These are phyloP conservation scores for Fusarium sp. DNA, from an alignment of 2,329 filamentous ascomycete genomes.

Conservation along the genomic window DNA sequence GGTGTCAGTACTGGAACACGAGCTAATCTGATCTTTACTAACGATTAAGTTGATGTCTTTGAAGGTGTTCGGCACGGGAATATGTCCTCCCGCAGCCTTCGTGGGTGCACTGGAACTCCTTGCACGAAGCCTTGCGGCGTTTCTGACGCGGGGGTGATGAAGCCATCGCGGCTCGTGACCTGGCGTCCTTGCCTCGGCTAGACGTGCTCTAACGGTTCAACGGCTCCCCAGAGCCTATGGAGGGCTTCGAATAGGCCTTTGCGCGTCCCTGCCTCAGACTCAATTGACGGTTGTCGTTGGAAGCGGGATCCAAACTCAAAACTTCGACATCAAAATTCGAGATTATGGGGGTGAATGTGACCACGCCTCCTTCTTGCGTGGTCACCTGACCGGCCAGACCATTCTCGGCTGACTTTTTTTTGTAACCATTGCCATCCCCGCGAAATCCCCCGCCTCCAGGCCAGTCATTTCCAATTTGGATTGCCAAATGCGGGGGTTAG, in stretches of 20 bases:
- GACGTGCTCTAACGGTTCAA: slow-evolving; percentile 10
- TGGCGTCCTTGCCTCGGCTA: slow-evolving; percentile 23
- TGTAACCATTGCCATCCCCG: slow-evolving; percentile 30
- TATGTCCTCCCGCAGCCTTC: slow-evolving; percentile 51
- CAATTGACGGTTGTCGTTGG: not conserved
- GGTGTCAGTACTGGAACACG: slow-evolving; percentile 26
- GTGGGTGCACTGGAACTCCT: slow-evolving; percentile 52
- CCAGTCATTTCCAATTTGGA: slow-evolving; percentile 15
- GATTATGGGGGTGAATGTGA: slow-evolving; percentile 41
- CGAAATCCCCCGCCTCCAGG: slow-evolving; percentile 36
- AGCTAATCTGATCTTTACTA: slow-evolving; percentile 5
- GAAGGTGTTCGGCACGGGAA: slow-evolving; percentile 50
- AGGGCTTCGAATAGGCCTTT: slow-evolving; percentile 1
- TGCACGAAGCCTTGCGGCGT: slow-evolving; percentile 52
- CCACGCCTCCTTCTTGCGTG: slow-evolving; percentile 26
- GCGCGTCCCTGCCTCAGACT: slow-evolving; percentile 2
- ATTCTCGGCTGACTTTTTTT: slow-evolving; percentile 36
- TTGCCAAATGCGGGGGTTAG: slow-evolving; percentile 36
- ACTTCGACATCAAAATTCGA: slow-evolving; percentile 31
- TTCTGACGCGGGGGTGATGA: slow-evolving; percentile 51
- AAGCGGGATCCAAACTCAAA: slow-evolving; percentile 25
- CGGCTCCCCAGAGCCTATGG: not conserved
- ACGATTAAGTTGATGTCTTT: slow-evolving; percentile 51
- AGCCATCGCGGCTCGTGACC: slow-evolving; percentile 45
- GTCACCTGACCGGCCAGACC: slow-evolving; percentile 41